These are phyloP conservation scores for Lentinula detonsa DNA, from an alignment of 768 basidiomycete species.

Conservation along the genomic window DNA sequence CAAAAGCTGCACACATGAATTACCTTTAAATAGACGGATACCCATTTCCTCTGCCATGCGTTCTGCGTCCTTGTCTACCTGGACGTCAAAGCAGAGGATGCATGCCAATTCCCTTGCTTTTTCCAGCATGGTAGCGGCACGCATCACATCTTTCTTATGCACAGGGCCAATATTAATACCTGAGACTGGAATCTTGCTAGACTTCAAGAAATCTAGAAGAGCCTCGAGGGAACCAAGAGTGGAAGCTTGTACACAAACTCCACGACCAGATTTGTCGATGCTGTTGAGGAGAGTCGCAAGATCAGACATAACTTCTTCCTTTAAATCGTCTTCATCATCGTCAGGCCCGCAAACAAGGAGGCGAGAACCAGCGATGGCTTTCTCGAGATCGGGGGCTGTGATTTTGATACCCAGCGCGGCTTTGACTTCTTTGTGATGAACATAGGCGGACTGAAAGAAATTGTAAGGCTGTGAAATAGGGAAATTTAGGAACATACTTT, in stretches of 20 bases:
- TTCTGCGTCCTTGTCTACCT: slow-evolving; percentile 91
- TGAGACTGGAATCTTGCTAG: slow-evolving; percentile 94
- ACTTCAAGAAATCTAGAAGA: slow-evolving; percentile 89
- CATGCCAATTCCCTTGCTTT: slow-evolving; percentile 93
- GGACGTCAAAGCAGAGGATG: slow-evolving; percentile 94
- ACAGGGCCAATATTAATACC: slow-evolving; percentile 98
- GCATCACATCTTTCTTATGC: slow-evolving; percentile 92
- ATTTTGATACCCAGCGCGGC: slow-evolving; percentile 97
- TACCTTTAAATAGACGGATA: slow-evolving; percentile 91
- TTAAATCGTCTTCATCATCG: slow-evolving; percentile 92
- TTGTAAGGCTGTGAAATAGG: slow-evolving; percentile 1
- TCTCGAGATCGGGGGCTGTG: slow-evolving; percentile 90
- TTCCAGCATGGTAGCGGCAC: slow-evolving; percentile 89
- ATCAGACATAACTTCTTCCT: slow-evolving; percentile 96
- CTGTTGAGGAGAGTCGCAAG: slow-evolving; percentile 82
- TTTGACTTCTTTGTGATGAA: slow-evolving; percentile 96
- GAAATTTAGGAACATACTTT: slow-evolving; percentile 54
- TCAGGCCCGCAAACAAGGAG: slow-evolving; percentile 90
- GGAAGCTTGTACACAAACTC: slow-evolving; percentile 96
- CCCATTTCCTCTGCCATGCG: slow-evolving; percentile 91
- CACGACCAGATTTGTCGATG: slow-evolving; percentile 92
- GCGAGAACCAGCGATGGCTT: slow-evolving; percentile 95
- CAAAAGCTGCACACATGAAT: slow-evolving; percentile 1
- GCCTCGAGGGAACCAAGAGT: slow-evolving; percentile 97
- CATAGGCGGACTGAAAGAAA: slow-evolving; percentile 73